Conservation (phyloP, 768 basidiomycete species). For the Mrakia frigida region DNA sequence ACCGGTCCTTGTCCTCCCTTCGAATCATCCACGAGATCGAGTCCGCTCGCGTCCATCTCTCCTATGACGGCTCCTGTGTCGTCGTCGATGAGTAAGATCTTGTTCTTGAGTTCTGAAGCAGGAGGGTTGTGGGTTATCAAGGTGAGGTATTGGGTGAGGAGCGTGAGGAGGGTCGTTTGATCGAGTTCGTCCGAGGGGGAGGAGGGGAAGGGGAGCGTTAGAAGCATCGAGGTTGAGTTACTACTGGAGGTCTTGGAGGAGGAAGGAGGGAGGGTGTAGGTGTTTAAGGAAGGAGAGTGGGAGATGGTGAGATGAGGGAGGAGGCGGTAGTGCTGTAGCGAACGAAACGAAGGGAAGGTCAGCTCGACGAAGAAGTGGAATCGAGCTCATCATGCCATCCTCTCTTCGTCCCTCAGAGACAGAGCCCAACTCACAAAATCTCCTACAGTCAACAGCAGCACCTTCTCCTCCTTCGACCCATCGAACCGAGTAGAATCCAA, state of each 20-base stretch:
- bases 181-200: slow-evolving; percentile 6
- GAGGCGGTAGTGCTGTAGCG: slow-evolving; percentile 22
- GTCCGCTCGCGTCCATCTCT: slow-evolving; percentile 15
- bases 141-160: slow-evolving; percentile 12
- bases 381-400: slow-evolving; percentile 6
- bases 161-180: slow-evolving; percentile 15
- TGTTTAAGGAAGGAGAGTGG: slow-evolving; percentile 23
- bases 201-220: slow-evolving; percentile 21
- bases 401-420: not conserved
- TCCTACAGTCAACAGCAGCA: slow-evolving; percentile 17
- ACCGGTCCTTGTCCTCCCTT: slow-evolving; percentile 13
- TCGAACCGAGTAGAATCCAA: not conserved
- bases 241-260: too few species aligned
- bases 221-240: slow-evolving; percentile 5
- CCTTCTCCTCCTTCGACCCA: slow-evolving; percentile 2
- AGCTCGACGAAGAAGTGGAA: not conserved
- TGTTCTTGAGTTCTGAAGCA: not conserved
- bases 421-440: not conserved
- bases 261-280: slow-evolving; percentile 24
- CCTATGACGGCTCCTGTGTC: slow-evolving; percentile 31
- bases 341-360: not conserved
- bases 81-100: slow-evolving; percentile 25
- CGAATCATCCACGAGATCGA: not conserved
- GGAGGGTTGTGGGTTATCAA: slow-evolving; percentile 12
- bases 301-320: slow-evolving; percentile 14